Percentiles rank a stretch among this genome's conserved stretches.
phyloP scores from a whole-genome alignment of 495 filamentous ascomycete genomes.

The Penicillium cataractarum region DNA sequence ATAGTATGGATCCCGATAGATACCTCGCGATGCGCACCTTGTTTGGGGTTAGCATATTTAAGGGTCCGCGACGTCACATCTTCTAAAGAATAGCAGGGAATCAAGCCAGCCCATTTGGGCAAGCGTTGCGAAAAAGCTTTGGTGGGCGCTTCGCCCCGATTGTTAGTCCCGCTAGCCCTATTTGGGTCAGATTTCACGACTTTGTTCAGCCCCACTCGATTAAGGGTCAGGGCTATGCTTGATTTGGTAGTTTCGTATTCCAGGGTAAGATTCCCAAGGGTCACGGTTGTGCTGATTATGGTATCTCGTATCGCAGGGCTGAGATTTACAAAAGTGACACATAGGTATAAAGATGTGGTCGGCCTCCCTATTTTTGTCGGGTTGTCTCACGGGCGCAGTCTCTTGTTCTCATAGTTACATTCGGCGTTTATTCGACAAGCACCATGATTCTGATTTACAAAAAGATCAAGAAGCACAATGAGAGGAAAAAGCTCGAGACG shows the following conservation, averaged over 20 bases:
- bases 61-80: background rate
- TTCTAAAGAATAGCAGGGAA: background rate
- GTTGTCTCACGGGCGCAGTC: background rate
- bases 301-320: no score
- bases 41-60: background rate
- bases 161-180: background rate
- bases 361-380: background rate
- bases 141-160: background rate
- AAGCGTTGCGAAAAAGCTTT: background rate
- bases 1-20: background rate
- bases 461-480: constrained; percentile 22
- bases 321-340: no score
- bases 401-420: background rate
- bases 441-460: constrained; percentile 22
- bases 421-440: background rate
- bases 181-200: constrained; percentile 1
- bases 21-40: background rate
- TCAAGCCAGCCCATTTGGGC: background rate
- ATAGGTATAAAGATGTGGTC: background rate
- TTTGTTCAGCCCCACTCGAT: background rate
- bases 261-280: background rate
- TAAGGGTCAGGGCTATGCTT: background rate
- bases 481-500: constrained; percentile 7
- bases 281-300: no score
- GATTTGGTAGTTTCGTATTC: background rate